Percentiles rank a stretch among this genome's conserved stretches.
phyloP scores from a whole-genome alignment of 106 monocot species.

The Posidonia australis region DNA sequence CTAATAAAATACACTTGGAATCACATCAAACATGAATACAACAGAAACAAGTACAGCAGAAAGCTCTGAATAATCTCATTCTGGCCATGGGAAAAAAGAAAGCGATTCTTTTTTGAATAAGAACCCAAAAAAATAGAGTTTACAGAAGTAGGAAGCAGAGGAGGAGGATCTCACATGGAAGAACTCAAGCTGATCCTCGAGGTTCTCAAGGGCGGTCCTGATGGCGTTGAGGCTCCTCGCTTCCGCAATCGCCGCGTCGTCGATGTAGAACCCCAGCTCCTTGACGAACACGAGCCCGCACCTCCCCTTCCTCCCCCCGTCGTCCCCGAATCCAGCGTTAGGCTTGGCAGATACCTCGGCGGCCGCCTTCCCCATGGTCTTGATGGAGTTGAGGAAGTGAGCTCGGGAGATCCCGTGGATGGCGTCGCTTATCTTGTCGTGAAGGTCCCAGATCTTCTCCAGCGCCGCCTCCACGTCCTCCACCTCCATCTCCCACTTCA shows the following conservation, averaged over 20 bases:
- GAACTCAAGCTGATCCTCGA: constrained; percentile 66
- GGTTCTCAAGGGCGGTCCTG: constrained; percentile 49
- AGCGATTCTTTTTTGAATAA: too few species aligned
- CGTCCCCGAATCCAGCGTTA: too few species aligned
- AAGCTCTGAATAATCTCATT: too few species aligned
- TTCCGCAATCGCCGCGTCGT: constrained; percentile 31
- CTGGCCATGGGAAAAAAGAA: too few species aligned
- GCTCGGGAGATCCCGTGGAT: constrained; percentile 56
- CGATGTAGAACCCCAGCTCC: constrained; percentile 14
- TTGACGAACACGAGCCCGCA: constrained; percentile 28
- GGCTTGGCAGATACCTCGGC: too few species aligned
- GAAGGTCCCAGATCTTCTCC: constrained; percentile 68
- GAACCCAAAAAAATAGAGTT: too few species aligned
- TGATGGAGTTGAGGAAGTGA: constrained; percentile 41
- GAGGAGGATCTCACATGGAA: constrained; percentile 22
- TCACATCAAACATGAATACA: too few species aligned
- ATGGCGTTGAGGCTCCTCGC: constrained; percentile 50
- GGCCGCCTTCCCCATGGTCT: neutral
- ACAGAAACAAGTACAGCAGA: too few species aligned
- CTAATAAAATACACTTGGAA: too few species aligned
- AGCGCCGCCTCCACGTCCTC: constrained; percentile 43
- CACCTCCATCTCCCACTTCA: constrained; percentile 52
- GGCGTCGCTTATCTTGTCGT: constrained; percentile 70
- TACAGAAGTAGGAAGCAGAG: too few species aligned
- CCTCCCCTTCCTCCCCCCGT: too few species aligned